Conservation (phyloP, 2,329 filamentous ascomycete genomes). For the Didymella keratinophila region DNA sequence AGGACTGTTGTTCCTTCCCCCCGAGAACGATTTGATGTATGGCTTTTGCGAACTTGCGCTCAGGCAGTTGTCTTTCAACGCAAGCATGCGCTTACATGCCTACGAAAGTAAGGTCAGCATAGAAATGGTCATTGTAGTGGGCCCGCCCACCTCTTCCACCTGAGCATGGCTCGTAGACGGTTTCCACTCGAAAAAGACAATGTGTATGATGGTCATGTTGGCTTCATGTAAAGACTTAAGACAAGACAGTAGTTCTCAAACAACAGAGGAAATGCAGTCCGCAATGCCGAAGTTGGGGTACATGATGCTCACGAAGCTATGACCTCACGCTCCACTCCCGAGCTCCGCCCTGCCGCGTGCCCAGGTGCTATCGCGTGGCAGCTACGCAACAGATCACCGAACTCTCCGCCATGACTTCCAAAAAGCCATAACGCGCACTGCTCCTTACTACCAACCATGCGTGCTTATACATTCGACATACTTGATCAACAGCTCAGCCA, state of each 20-base stretch:
- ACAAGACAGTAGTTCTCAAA: background rate
- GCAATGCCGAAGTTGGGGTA: conserved; percentile 1
- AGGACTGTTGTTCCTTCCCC: conserved; percentile 68
- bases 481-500: conserved; percentile 14
- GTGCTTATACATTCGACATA: conserved; percentile 8
- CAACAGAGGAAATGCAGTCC: background rate
- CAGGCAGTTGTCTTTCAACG: conserved; percentile 65
- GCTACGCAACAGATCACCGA: conserved; percentile 12
- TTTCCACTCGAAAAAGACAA: conserved; percentile 74
- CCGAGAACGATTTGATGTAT: conserved; percentile 67
- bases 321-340: conserved; percentile 29
- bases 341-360: conserved; percentile 29
- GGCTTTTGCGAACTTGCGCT: conserved; percentile 65
- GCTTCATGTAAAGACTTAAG: background rate
- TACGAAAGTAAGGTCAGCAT: conserved; percentile 41
- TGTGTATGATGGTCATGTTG: conserved; percentile 70
- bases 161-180: conserved; percentile 57
- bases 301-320: conserved; percentile 24
- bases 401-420: conserved; percentile 18
- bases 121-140: background rate
- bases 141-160: conserved; percentile 61
- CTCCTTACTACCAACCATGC: conserved; percentile 12
- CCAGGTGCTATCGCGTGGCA: conserved; percentile 18
- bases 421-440: conserved; percentile 17
- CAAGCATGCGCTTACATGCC: conserved; percentile 65